Percentiles rank a stretch among this genome's conserved stretches.
Conservation (phyloP, 2,329 filamentous ascomycete genomes). For the Paraphaeosphaeria sporulosa region DNA sequence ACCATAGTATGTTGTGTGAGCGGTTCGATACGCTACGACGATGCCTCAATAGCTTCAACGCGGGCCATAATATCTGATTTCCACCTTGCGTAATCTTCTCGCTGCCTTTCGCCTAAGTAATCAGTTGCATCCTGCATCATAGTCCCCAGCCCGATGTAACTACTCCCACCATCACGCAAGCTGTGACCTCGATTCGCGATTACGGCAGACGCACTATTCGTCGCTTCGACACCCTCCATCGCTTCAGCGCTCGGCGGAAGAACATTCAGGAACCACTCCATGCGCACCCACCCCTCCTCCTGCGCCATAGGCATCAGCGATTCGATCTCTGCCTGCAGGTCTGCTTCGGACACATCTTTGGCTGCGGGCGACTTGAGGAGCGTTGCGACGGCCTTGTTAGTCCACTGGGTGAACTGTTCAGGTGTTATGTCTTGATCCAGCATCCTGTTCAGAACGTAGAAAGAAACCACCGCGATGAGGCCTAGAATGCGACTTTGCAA, state of each 20-base stretch:
- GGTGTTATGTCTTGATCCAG: constrained; percentile 37
- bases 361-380: constrained; percentile 59
- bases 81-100: constrained; percentile 70
- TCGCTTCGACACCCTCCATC: constrained; percentile 37
- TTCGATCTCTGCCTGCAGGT: constrained; percentile 48
- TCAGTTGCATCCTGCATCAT: constrained; percentile 81
- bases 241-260: constrained; percentile 35
- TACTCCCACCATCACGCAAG: constrained; percentile 54
- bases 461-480: constrained; percentile 67
- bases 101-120: constrained; percentile 70
- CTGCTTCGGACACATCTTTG: constrained; percentile 55
- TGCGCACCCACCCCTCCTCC: constrained; percentile 57
- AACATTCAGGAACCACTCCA: constrained; percentile 65
- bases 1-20: neutral
- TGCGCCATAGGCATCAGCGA: constrained; percentile 42
- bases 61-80: constrained; percentile 65
- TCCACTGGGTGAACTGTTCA: constrained; percentile 42
- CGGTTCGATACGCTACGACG: neutral
- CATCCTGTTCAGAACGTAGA: constrained; percentile 64
- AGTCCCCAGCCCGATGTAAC: constrained; percentile 60
- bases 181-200: constrained; percentile 48
- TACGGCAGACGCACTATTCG: constrained; percentile 31
- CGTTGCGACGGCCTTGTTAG: constrained; percentile 59
- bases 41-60: constrained; percentile 59
- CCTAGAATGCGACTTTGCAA: constrained; percentile 42